A percentile compares a stretch with the other conserved stretches of the same genome.
Evolutionary conservation across 23 red algal genomes (phyloP).

Genomic region (Gracilaria caudata): DNA sequence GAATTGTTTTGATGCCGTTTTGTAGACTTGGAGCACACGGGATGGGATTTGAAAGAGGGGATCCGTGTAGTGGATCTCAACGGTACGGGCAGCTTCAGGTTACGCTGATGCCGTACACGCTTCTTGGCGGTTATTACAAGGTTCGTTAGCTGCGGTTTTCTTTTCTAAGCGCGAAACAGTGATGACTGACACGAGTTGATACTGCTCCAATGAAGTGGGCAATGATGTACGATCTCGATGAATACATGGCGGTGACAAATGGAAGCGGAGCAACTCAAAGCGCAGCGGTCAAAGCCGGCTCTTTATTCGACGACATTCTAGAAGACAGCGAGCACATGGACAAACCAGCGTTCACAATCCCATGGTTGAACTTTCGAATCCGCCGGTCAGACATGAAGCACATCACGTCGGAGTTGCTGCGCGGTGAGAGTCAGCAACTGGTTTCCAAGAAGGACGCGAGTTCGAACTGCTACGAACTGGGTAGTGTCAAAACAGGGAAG

Average conservation of each 20-base stretch:
- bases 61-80: slow-evolving; percentile 29
- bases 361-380: slow-evolving; percentile 72
- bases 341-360: slow-evolving; percentile 19
- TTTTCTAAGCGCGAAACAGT: neutral
- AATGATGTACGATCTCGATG: slow-evolving; percentile 56
- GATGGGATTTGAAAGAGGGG: slow-evolving; percentile 10
- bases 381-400: neutral
- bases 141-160: slow-evolving; percentile 11
- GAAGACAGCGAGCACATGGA: slow-evolving; percentile 6
- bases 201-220: slow-evolving; percentile 25
- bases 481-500: slow-evolving; percentile 1
- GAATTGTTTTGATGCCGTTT: slow-evolving; percentile 37
- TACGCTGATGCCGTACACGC: slow-evolving; percentile 41
- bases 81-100: slow-evolving; percentile 44
- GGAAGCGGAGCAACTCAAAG: neutral
- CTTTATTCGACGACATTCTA: slow-evolving; percentile 12
- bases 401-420: slow-evolving; percentile 29
- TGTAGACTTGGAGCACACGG: slow-evolving; percentile 51
- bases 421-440: neutral
- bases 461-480: slow-evolving; percentile 17
- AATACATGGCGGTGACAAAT: slow-evolving; percentile 34
- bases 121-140: slow-evolving; percentile 46
- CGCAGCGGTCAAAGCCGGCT: neutral
- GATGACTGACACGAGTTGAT: neutral
- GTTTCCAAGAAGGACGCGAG: neutral